Evolutionary conservation across 805 yeast genomes (phyloP).

Genomic region (Cyberlindnera euphorbiiphila): DNA sequence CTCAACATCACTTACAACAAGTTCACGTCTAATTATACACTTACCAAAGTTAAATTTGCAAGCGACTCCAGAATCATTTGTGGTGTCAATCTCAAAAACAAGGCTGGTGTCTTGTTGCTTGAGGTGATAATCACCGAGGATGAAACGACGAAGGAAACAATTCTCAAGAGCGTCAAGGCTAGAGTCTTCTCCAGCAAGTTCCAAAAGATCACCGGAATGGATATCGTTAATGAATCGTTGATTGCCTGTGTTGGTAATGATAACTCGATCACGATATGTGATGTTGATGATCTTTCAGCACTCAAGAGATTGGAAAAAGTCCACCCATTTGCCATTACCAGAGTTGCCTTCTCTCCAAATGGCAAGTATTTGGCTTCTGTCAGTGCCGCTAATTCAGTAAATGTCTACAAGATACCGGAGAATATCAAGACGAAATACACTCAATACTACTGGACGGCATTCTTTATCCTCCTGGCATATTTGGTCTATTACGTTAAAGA

Average conservation of each 20-base stretch:
- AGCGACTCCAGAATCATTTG: slow-evolving; percentile 35
- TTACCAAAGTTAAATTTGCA: slow-evolving; percentile 43
- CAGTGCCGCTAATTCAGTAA: slow-evolving; percentile 73
- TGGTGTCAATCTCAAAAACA: slow-evolving; percentile 40
- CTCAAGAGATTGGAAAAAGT: slow-evolving; percentile 52
- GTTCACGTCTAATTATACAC: slow-evolving; percentile 22
- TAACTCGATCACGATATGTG: slow-evolving; percentile 57
- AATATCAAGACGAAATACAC: slow-evolving; percentile 29
- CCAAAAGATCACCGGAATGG: slow-evolving; percentile 55
- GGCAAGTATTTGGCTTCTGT: slow-evolving; percentile 66
- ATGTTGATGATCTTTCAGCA: slow-evolving; percentile 46
- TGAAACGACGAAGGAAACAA: slow-evolving; percentile 7
- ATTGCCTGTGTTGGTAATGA: slow-evolving; percentile 50
- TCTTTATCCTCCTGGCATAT: slow-evolving; percentile 9
- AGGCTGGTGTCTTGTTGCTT: slow-evolving; percentile 37
- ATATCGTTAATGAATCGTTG: slow-evolving; percentile 33
- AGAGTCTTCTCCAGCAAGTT: slow-evolving; percentile 42
- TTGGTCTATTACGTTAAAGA: slow-evolving; percentile 6
- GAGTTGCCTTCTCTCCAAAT: slow-evolving; percentile 62
- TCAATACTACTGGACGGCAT: slow-evolving; percentile 9
- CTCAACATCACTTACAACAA: slow-evolving; percentile 13
- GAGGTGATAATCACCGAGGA: slow-evolving; percentile 21
- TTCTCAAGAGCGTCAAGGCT: slow-evolving; percentile 34
- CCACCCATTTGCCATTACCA: slow-evolving; percentile 79
- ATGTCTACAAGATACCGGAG: slow-evolving; percentile 56